phyloP scores from a whole-genome alignment of 2,329 filamentous ascomycete species.

The Cladosporium sp. region DNA sequence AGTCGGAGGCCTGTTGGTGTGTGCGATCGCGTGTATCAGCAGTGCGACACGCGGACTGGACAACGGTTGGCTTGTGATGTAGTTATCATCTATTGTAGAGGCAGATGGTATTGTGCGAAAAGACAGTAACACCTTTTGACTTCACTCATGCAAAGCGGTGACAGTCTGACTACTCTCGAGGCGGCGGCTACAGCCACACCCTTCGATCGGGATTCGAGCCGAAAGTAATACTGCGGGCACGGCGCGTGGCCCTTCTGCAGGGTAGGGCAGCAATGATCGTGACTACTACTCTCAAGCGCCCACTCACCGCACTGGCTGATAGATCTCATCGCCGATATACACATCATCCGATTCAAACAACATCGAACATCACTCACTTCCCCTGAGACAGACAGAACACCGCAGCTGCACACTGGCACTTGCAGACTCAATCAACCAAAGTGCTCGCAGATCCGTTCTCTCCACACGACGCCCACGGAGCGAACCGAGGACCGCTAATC shows the following conservation, averaged over 20 bases:
- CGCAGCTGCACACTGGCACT: background rate
- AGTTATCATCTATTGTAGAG: background rate
- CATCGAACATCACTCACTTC: background rate
- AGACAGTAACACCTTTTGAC: background rate
- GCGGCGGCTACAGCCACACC: background rate
- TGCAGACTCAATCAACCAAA: constrained; percentile 3
- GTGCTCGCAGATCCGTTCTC: constrained; percentile 4
- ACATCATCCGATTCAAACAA: background rate
- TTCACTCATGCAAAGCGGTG: background rate
- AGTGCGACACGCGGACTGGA: background rate
- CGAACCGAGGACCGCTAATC: background rate
- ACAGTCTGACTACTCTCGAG: background rate
- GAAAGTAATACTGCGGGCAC: background rate
- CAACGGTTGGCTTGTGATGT: background rate
- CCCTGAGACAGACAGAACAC: background rate
- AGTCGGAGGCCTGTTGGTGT: background rate
- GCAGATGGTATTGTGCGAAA: background rate
- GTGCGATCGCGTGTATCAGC: background rate
- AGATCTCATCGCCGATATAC: background rate
- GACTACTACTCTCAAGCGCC: background rate
- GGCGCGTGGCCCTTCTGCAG: background rate
- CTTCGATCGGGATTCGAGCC: background rate
- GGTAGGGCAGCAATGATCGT: background rate
- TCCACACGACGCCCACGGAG: background rate
- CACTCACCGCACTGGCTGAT: background rate